Conservation (phyloP, 2,329 filamentous ascomycete species). For the Cladosporium sp. region DNA sequence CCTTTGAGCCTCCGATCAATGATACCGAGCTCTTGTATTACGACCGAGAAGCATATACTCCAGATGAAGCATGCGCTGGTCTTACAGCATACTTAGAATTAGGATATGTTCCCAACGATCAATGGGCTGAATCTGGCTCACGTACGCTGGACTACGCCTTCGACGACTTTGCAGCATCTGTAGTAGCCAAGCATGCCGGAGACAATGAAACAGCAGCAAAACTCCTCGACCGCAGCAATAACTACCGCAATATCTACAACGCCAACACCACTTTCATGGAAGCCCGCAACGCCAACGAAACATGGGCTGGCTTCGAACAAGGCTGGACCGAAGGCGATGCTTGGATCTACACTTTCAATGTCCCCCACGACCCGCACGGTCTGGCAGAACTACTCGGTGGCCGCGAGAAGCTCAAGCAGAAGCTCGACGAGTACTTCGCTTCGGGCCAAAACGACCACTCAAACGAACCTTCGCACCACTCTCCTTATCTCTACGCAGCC, state of each 20-base stretch:
- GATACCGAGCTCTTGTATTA: constrained; percentile 50
- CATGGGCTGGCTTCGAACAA: constrained; percentile 46
- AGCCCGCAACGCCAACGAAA: constrained; percentile 49
- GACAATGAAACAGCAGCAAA: constrained; percentile 35
- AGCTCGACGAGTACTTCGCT: constrained; percentile 48
- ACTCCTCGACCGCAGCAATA: constrained; percentile 41
- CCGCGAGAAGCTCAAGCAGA: constrained; percentile 41
- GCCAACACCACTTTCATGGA: constrained; percentile 49
- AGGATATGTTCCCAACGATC: constrained; percentile 51
- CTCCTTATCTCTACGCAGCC: constrained; percentile 49
- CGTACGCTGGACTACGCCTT: constrained; percentile 52
- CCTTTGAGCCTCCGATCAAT: constrained; percentile 46
- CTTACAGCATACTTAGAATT: constrained; percentile 47
- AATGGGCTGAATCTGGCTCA: constrained; percentile 50
- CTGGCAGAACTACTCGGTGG: constrained; percentile 45
- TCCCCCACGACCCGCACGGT: constrained; percentile 48
- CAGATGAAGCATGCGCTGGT: constrained; percentile 49
- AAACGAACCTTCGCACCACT: constrained; percentile 52
- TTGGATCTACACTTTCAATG: constrained; percentile 54
- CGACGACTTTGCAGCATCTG: constrained; percentile 47
- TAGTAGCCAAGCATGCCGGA: constrained; percentile 43
- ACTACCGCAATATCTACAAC: constrained; percentile 48
- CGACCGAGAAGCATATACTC: constrained; percentile 48
- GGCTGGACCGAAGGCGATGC: constrained; percentile 54
- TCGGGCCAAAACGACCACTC: constrained; percentile 50